These are phyloP conservation scores for Penicillium ucsense DNA, from an alignment of 495 filamentous ascomycete genomes.

Conservation along the genomic window DNA sequence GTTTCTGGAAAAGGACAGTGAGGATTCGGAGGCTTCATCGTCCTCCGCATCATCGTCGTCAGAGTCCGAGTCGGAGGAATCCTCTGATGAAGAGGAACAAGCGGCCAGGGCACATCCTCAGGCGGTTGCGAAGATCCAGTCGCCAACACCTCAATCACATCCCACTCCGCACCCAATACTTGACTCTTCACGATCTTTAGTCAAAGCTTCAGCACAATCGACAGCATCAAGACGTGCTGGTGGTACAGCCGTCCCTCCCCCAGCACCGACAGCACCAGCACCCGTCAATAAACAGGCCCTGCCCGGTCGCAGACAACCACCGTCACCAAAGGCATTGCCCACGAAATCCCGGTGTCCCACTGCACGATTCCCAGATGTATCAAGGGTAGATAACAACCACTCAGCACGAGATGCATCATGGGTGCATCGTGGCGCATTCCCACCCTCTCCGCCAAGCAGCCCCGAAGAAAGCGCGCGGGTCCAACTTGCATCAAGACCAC, in stretches of 20 bases:
- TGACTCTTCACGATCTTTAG: conserved; percentile 6
- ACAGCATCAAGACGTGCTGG: conserved; percentile 6
- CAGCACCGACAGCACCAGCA: conserved; percentile 13
- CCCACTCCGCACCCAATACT: conserved; percentile 9
- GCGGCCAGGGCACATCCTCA: conserved; percentile 2
- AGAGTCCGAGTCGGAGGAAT: conserved; percentile 4
- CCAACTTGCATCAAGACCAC: conserved; percentile 11
- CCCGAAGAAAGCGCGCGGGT: conserved; percentile 18
- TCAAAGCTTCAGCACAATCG: not conserved
- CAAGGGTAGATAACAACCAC: conserved; percentile 25
- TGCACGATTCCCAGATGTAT: conserved; percentile 11
- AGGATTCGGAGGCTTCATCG: not conserved
- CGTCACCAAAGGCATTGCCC: conserved; percentile 13
- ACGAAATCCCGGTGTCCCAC: not conserved
- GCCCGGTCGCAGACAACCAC: conserved; percentile 13
- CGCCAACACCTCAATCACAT: conserved; percentile 12
- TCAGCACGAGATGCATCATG: conserved; percentile 8
- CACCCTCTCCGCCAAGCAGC: conserved; percentile 30
- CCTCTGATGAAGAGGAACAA: conserved; percentile 4
- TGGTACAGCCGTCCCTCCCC: conserved; percentile 14
- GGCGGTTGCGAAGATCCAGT: conserved; percentile 13
- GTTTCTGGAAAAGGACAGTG: conserved; percentile 26
- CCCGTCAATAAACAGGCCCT: conserved; percentile 18
- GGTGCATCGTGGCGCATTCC: conserved; percentile 19
- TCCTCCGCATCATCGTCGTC: conserved; percentile 11